phyloP scores from a whole-genome alignment of 2,329 filamentous ascomycete species.

The Curvularia spicifera region DNA sequence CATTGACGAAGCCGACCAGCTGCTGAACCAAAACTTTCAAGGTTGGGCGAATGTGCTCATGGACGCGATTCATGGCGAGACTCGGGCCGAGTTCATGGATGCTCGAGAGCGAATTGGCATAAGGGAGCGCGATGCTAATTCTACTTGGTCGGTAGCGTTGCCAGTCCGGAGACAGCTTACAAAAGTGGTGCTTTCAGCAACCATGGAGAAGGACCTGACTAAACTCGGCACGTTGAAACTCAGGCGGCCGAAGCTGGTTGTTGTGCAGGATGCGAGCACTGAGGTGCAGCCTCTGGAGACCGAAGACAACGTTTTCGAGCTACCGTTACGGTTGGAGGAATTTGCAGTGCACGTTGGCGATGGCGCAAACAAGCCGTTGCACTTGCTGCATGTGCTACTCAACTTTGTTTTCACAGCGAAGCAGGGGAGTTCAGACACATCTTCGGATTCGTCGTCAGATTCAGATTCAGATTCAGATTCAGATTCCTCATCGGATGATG shows the following conservation, averaged over 20 bases:
- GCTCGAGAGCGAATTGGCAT: slow-evolving; percentile 62
- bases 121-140: slow-evolving; percentile 42
- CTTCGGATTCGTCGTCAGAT: slow-evolving; percentile 1
- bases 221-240: slow-evolving; percentile 77
- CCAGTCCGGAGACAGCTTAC: slow-evolving; percentile 59
- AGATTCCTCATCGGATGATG: slow-evolving; percentile 16
- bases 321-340: slow-evolving; percentile 62
- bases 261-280: slow-evolving; percentile 66
- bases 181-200: slow-evolving; percentile 89
- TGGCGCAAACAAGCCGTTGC: slow-evolving; percentile 71
- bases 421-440: slow-evolving; percentile 14
- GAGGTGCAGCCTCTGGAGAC: slow-evolving; percentile 29
- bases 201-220: slow-evolving; percentile 85
- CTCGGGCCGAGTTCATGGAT: slow-evolving; percentile 53
- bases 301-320: slow-evolving; percentile 55
- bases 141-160: slow-evolving; percentile 42
- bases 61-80: slow-evolving; percentile 61
- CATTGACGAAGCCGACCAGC: slow-evolving; percentile 91
- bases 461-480: background rate
- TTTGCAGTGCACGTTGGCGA: slow-evolving; percentile 58
- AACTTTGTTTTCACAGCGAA: slow-evolving; percentile 54
- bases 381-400: slow-evolving; percentile 77
- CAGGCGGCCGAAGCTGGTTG: slow-evolving; percentile 74
- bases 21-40: slow-evolving; percentile 90
- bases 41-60: slow-evolving; percentile 82